Evolutionary conservation across 148 eudicot species (phyloP).

Genomic region (Dysphania ambrosioides): DNA sequence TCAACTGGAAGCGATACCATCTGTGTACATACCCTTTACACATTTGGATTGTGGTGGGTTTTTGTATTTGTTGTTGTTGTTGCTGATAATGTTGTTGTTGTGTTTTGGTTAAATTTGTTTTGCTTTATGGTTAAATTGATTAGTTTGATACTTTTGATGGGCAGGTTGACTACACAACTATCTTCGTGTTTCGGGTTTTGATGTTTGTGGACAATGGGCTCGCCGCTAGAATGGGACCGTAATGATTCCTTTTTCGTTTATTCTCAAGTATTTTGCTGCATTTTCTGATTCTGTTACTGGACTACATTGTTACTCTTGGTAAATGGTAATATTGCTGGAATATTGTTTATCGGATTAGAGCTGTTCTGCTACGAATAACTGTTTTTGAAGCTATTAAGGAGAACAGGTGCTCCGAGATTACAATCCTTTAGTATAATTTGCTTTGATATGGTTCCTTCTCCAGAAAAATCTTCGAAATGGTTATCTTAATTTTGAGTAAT

Average conservation of each 20-base stretch:
- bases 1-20: constrained; percentile 78
- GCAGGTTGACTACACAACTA: constrained; percentile 86
- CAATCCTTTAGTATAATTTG: no score
- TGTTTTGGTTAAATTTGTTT: background rate
- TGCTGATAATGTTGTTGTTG: background rate
- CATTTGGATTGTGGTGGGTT: constrained; percentile 89
- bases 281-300: background rate
- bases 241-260: constrained; percentile 31
- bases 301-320: no score
- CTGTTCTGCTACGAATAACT: no score
- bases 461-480: no score
- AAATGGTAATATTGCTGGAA: no score
- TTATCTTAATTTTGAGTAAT: no score
- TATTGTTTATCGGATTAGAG: no score
- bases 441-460: no score
- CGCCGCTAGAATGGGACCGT: constrained; percentile 98
- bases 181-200: constrained; percentile 81
- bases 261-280: background rate
- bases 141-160: background rate
- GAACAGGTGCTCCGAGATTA: no score
- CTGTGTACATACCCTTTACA: constrained; percentile 78
- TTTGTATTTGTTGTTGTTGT: background rate
- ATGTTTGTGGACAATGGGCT: constrained; percentile 96
- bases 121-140: background rate
- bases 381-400: no score